A percentile compares a stretch with the other conserved stretches of the same genome.
These are phyloP conservation scores for Colletotrichum gloeosporioides DNA, from an alignment of 2,329 filamentous ascomycete genomes.

Conservation along the genomic window DNA sequence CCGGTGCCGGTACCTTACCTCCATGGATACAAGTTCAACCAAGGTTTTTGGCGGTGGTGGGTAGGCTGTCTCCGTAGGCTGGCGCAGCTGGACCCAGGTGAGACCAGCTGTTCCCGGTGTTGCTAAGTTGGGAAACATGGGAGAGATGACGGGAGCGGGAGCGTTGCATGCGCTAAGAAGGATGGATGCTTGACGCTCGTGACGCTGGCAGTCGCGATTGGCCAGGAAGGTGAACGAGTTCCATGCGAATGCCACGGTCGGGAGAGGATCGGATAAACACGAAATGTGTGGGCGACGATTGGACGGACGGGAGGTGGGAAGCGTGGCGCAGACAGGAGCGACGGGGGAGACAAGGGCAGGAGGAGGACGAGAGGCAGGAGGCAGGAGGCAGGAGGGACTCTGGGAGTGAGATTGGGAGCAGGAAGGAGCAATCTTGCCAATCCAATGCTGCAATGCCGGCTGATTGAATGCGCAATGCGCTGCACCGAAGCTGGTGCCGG, in stretches of 20 bases:
- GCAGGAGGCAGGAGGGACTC: background rate
- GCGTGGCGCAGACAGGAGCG: background rate
- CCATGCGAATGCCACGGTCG: background rate
- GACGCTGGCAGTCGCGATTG: background rate
- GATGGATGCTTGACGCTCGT: background rate
- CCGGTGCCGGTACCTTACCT: background rate
- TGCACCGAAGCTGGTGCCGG: background rate
- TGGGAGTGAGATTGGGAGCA: background rate
- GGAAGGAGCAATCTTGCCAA: background rate
- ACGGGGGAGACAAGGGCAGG: background rate
- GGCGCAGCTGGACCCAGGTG: background rate
- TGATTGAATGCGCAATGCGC: background rate
- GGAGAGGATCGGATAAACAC: background rate
- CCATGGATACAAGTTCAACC: background rate
- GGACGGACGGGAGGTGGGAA: background rate
- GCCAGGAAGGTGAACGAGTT: background rate
- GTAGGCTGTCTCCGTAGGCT: background rate
- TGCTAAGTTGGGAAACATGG: background rate
- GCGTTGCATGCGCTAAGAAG: background rate
- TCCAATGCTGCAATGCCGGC: background rate
- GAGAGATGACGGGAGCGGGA: background rate
- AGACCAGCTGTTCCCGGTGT: background rate
- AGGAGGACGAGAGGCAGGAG: background rate
- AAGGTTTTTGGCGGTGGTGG: background rate
- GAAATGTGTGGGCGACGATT: background rate